Conservation (phyloP, 257 asterid genomes). For the Coffea canephora region DNA sequence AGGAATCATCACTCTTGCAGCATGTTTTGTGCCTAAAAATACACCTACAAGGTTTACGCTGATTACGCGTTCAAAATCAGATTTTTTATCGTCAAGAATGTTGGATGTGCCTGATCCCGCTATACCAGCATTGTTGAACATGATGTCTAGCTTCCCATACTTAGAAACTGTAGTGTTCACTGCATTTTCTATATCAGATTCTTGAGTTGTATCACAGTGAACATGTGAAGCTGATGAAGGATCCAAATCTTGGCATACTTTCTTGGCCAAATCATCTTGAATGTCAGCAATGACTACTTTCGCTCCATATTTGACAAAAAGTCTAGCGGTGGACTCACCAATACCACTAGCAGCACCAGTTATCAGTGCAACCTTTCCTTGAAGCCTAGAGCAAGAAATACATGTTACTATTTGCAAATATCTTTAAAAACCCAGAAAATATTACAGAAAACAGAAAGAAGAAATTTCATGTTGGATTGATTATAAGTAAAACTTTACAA, state of each 20-base stretch:
- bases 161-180: conserved; percentile 9
- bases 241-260: conserved; percentile 5
- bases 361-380: conserved; percentile 25
- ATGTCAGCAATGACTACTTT: conserved; percentile 16
- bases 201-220: conserved; percentile 15
- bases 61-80: conserved; percentile 6
- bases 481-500: not conserved
- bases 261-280: conserved; percentile 1
- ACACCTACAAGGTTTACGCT: conserved; percentile 2
- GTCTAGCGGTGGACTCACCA: conserved; percentile 12
- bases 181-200: conserved; percentile 10
- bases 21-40: conserved; percentile 17
- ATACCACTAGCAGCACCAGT: conserved; percentile 22
- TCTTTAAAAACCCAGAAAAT: not conserved
- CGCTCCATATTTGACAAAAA: conserved; percentile 16
- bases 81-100: conserved; percentile 6
- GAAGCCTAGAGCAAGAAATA: conserved; percentile 1
- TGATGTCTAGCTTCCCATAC: conserved; percentile 18
- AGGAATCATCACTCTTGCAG: conserved; percentile 21
- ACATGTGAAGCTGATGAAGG: not conserved
- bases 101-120: not conserved
- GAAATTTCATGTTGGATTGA: no score
- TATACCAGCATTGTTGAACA: conserved; percentile 21
- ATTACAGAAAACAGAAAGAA: not conserved
- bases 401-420: no score